Evolutionary conservation across 1,139 yeast species (phyloP).

Genomic region (Protomyces lactucae-debilis): DNA sequence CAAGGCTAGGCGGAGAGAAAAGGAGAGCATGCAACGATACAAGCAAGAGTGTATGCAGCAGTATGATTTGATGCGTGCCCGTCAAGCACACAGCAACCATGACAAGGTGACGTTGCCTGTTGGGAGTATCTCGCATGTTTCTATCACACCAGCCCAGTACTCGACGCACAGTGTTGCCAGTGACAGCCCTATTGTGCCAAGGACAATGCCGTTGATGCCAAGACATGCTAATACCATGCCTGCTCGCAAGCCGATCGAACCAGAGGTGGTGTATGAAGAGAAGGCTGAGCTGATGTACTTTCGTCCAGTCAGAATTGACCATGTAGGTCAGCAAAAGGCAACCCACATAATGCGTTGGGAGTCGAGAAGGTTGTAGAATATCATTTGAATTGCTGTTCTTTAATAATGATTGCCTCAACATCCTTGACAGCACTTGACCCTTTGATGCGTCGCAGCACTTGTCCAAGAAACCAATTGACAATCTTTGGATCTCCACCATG

Average conservation of each 20-base stretch:
- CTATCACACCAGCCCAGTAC: neutral
- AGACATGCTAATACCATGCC: no score
- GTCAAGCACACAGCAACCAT: neutral
- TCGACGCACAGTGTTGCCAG: neutral
- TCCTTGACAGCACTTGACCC: conserved; percentile 43
- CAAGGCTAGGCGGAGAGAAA: neutral
- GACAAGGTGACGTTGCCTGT: neutral
- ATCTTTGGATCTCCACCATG: conserved; percentile 54
- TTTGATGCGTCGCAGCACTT: conserved; percentile 71
- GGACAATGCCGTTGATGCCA: neutral
- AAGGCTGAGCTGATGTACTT: neutral
- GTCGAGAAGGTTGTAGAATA: neutral
- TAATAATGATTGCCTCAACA: conserved; percentile 7
- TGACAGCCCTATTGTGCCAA: neutral
- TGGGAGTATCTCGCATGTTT: neutral
- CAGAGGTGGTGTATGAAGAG: neutral
- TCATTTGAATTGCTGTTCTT: neutral
- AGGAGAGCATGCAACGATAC: neutral
- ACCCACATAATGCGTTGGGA: neutral
- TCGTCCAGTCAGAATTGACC: neutral
- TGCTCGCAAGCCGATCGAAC: neutral
- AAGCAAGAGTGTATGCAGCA: neutral
- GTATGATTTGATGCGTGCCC: neutral
- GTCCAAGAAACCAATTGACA: conserved; percentile 72
- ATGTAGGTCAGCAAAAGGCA: neutral